These are phyloP conservation scores for Ceratocystiopsis minuta DNA, from an alignment of 2,329 filamentous ascomycete genomes.

Conservation along the genomic window DNA sequence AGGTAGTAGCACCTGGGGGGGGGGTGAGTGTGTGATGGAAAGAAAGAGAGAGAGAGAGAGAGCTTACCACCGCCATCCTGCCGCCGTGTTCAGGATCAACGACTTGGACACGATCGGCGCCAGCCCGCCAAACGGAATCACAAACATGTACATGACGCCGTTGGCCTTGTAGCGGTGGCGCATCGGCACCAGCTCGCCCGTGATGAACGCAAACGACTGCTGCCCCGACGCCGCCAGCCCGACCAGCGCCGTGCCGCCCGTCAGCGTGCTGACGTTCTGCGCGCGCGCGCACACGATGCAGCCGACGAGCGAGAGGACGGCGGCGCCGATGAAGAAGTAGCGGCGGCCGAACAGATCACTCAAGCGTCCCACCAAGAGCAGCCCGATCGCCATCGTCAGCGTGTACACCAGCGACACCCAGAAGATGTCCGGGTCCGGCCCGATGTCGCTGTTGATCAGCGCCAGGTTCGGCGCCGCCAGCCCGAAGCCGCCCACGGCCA, in stretches of 20 bases:
- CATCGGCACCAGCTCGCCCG: constrained; percentile 24
- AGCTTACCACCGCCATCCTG: neutral
- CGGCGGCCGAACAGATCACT: constrained; percentile 23
- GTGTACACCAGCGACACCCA: neutral
- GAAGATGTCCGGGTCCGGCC: neutral
- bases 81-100: neutral
- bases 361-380: constrained; percentile 14
- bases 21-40: too few species aligned
- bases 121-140: constrained; percentile 11
- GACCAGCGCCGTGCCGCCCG: constrained; percentile 18
- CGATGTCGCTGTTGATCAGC: neutral
- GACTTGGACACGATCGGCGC: neutral
- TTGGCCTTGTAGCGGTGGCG: constrained; percentile 19
- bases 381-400: constrained; percentile 13
- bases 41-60: too few species aligned
- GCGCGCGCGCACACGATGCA: constrained; percentile 18
- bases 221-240: constrained; percentile 21
- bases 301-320: constrained; percentile 16
- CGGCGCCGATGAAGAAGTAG: constrained; percentile 18
- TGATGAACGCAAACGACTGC: constrained; percentile 20
- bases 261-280: constrained; percentile 16
- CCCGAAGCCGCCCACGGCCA: neutral
- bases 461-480: neutral
- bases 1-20: constrained; percentile 23
- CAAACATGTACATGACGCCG: constrained; percentile 19